phyloP scores from a whole-genome alignment of 176 grass and related monocot species.

The Oryza meyeriana region DNA sequence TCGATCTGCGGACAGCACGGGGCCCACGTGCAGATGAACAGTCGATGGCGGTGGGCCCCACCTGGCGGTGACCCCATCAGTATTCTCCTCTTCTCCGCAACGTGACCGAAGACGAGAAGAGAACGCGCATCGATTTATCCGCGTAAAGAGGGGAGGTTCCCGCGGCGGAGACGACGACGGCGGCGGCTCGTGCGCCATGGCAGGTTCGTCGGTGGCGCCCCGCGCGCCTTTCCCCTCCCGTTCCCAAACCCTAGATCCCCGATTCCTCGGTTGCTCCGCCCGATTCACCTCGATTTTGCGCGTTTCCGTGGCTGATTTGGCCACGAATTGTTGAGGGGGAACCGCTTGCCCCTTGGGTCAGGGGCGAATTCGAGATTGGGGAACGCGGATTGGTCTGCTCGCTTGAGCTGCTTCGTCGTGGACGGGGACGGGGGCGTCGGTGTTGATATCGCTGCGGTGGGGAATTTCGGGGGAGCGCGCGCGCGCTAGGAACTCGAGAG shows the following conservation, averaged over 20 bases:
- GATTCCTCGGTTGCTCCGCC: background rate
- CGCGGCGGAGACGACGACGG: background rate
- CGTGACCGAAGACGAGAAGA: too few relatives aligned
- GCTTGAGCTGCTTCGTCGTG: background rate
- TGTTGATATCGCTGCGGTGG: background rate
- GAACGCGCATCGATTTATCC: too few relatives aligned
- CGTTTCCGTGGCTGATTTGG: background rate
- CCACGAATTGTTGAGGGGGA: background rate
- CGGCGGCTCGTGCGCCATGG: slow-evolving; percentile 27
- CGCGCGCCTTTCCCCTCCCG: background rate
- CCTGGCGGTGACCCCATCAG: too few relatives aligned
- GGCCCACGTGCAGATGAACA: too few relatives aligned
- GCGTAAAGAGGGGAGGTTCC: too few relatives aligned
- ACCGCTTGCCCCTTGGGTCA: too few relatives aligned
- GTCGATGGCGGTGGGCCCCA: too few relatives aligned
- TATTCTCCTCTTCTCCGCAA: too few relatives aligned
- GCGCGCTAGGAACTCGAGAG: too few relatives aligned
- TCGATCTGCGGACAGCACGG: too few relatives aligned
- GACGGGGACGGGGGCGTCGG: background rate
- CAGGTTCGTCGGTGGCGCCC: slow-evolving; percentile 26
- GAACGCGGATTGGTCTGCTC: background rate
- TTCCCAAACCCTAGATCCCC: slow-evolving; percentile 14
- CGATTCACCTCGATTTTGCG: background rate
- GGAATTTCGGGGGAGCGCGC: too few relatives aligned
- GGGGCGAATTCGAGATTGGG: background rate